Evolutionary conservation across 1,284 basidiomycete genomes (phyloP).

Genomic region (Phellopilus nigrolimitatus): DNA sequence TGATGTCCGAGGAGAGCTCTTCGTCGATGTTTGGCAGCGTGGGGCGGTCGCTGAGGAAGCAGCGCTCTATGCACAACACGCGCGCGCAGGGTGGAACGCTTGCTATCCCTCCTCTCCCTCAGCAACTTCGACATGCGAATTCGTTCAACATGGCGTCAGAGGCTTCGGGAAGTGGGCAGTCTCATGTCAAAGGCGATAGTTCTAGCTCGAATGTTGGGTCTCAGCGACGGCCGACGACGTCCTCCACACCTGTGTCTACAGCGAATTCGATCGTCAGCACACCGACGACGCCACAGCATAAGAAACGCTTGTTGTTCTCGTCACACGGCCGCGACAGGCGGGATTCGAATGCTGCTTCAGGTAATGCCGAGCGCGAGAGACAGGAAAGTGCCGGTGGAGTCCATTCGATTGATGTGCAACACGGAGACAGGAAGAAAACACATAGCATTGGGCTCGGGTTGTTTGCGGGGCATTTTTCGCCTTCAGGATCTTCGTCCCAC

Average conservation of each 20-base stretch:
- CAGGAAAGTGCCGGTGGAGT: neutral
- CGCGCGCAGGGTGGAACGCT: constrained; percentile 13
- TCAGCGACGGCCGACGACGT: constrained; percentile 14
- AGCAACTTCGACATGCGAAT: constrained; percentile 19
- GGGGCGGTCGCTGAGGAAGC: constrained; percentile 19
- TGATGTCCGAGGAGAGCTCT: constrained; percentile 14
- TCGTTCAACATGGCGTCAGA: constrained; percentile 18
- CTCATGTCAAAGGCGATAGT: constrained; percentile 12
- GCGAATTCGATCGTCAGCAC: constrained; percentile 9
- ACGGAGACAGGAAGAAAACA: constrained; percentile 10
- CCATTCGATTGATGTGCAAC: constrained; percentile 2
- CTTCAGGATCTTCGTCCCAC: constrained; percentile 7
- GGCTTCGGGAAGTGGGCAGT: neutral
- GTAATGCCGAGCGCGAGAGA: constrained; percentile 11
- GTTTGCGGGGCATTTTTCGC: constrained; percentile 14
- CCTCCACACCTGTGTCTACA: constrained; percentile 3
- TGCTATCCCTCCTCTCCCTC: constrained; percentile 13
- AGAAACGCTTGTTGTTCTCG: constrained; percentile 19
- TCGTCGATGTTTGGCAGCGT: constrained; percentile 11
- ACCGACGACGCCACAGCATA: constrained; percentile 19
- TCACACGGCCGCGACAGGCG: constrained; percentile 17
- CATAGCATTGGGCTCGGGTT: constrained; percentile 16
- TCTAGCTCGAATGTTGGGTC: constrained; percentile 4
- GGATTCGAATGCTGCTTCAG: constrained; percentile 10
- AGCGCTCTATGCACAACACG: constrained; percentile 23